Conservation (phyloP, 768 basidiomycete species). For the Wakefieldia striispora region DNA sequence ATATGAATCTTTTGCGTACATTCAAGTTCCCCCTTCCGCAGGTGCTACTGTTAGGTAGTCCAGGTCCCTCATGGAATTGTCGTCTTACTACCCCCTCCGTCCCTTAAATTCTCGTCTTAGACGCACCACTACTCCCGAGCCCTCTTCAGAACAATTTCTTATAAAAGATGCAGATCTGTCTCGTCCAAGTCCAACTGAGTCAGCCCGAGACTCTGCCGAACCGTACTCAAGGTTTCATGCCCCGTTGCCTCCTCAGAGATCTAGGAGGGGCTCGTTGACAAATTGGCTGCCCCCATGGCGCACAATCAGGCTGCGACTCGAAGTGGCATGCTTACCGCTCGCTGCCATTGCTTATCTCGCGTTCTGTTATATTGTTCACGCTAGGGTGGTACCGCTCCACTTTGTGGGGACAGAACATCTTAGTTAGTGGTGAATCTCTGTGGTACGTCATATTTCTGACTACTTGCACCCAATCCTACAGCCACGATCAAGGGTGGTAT, state of each 20-base stretch:
- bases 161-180: neutral
- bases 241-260: constrained; percentile 4
- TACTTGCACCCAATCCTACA: neutral
- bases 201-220: too few relatives aligned
- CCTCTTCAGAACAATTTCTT: neutral
- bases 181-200: too few relatives aligned
- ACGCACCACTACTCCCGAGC: too few relatives aligned
- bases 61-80: constrained; percentile 8
- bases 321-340: constrained; percentile 24
- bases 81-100: constrained; percentile 21
- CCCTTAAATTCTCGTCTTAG: constrained; percentile 3
- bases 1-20: too few relatives aligned
- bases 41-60: too few relatives aligned
- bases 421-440: too few relatives aligned
- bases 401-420: constrained; percentile 18
- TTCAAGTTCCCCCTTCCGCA: too few relatives aligned
- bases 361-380: constrained; percentile 29
- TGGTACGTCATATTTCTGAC: too few relatives aligned
- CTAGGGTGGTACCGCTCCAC: constrained; percentile 19
- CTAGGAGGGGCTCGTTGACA: neutral
- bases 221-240: constrained; percentile 7
- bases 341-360: constrained; percentile 27
- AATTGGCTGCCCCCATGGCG: constrained; percentile 7
- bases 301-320: neutral
- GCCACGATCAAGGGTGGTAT: constrained; percentile 28